A percentile compares a stretch with the other conserved stretches of the same genome.
Evolutionary conservation across 78 protist species (phyloP).

Genomic region (slime mould (Dictyostelium discoideum)): dicty_2.7 NC_007090.3:4257501-4258000

Average conservation of each 20-base stretch:
- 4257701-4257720: constrained; percentile 13
- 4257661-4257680: constrained; percentile 34
- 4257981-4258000: constrained; percentile 54
- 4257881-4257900: constrained; percentile 71
- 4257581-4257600: not conserved
- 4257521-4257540: constrained; percentile 37
- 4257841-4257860: not conserved
- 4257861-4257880: not conserved
- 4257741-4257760: constrained; percentile 1
- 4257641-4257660: not conserved
- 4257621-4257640: constrained; percentile 27
- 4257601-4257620: constrained; percentile 2
- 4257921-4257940: constrained; percentile 39
- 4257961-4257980: constrained; percentile 64
- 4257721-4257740: constrained; percentile 26
- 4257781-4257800: not conserved
- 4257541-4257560: not conserved
- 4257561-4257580: not conserved
- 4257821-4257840: not conserved
- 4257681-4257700: not conserved
- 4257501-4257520: not conserved
- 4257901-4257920: constrained; percentile 55
- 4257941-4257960: constrained; percentile 71
- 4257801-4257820: not conserved
- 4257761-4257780: not conserved